Base-by-base conservation (phyloP, 2,329 filamentous ascomycete species). In the Ramichloridium luteum region DNA sequence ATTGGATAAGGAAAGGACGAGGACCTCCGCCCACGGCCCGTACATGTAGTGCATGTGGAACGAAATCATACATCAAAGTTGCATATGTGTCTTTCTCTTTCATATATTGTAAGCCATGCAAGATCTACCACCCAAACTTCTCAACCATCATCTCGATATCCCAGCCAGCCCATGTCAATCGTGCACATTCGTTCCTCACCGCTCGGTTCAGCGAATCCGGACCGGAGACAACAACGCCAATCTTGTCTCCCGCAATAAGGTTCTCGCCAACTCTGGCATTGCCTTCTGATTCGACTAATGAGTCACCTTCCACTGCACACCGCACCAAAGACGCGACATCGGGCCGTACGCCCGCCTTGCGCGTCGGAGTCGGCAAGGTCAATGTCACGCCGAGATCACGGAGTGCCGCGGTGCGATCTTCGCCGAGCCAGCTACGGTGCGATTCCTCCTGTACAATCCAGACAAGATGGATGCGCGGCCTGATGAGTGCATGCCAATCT, bases 111-210 rank as follows among this genome's bases (percentile, higher is more conserved):
- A n/a, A n/a, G n/a, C n/a, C n/a, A n/a, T n/a, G n/a, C n/a, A n/a
- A n/a, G n/a, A n/a, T n/a, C n/a, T n/a, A 79, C 74, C 74, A 79
- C 1, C 73, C 74, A 60, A 77, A 78, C 47, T 79, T 79, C 67
- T 79, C 75, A 15, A 77, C 67, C 16, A 62, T 57, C 29, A 78
- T 58, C 32, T 61, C 51, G 3, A 78, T 55, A 45, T 68, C 48
- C 28, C 49, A 50, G 0, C 73, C 74, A 5, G 56, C 41, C 31
- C 55, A 50, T 6, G 72, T 57, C 36, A 70, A 53, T 4, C 47
- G 46, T 1, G 72, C 65, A 48, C 68, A 74, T 2, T 58, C 55
- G 50, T 78, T 79, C 43, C 72, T 61, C n/a, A 73, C 70, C 32
- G 59, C 58, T 17, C 73, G 55, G 29, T 77, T 74, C 50, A 80